Evolutionary conservation across 805 yeast genomes (phyloP), one percentile per base, ranked within the genome.

Genomic region (Zygotorulaspora florentina): DNA sequence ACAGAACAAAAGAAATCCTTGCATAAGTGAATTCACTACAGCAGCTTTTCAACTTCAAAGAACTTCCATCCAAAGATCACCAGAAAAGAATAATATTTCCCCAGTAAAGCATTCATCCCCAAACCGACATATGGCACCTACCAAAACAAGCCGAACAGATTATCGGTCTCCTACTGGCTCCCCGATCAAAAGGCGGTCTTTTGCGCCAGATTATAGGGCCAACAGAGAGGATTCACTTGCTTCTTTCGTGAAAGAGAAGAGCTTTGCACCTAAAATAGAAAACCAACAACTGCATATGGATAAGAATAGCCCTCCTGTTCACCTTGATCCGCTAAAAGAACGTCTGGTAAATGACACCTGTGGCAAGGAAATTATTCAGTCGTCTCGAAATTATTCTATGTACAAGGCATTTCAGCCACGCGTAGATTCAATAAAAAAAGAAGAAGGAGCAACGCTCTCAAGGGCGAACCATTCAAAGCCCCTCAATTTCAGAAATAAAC

Each of bases 31-130:
- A 3, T 61, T 65, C 29, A 59, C 61, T 3, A 63, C 66, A 1
- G 69, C 69, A 2, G 66, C 65, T 13, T 51, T 47, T 5, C 64
- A 62, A 23, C 42, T 51, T 10, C 47, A 51, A 26, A 26, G 28
- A 16, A 12, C 31, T 2, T 36, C 28, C 18, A 26, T 31, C 33
- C n/a, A 29, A 6, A 31, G 10, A 6, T 41, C 45, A 23, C 47
- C 54, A 16, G 36, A 42, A 25, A 35, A 17, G 16, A 44, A 33
- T 8, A 39, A 25, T 10, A 31, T 34, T 7, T 35, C 31, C 8
- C 18, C 23, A 13, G 45, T 18, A 16, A 31, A 36, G 20, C 26
- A 15, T 4, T 18, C 45, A 15, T 35, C 30, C 10, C 30, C 20
- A 8, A 15, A 7, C 12, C 18, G 44, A 2, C 41, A 13, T 45